These are phyloP conservation scores for Wickerhamiella sorbophila DNA, from an alignment of 805 yeast species.

Conservation along the genomic window DNA sequence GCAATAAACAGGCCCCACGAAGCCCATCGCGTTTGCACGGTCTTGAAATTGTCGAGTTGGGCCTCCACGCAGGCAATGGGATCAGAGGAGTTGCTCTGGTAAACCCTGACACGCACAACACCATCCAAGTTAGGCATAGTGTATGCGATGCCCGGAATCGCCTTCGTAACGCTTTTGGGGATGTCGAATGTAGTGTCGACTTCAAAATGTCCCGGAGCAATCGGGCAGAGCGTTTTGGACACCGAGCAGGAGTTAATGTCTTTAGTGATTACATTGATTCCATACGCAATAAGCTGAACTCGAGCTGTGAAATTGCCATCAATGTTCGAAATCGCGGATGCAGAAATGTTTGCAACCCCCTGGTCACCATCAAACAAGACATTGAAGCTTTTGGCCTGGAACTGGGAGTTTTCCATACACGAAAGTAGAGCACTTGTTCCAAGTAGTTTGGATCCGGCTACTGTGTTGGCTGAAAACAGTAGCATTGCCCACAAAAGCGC, in stretches of 20 bases:
- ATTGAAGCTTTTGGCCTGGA: conserved; percentile 72
- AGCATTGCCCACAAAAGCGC: conserved; percentile 43
- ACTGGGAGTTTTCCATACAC: conserved; percentile 80
- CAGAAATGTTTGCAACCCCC: conserved; percentile 45
- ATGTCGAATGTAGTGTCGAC: conserved; percentile 38
- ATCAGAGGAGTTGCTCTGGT: conserved; percentile 26
- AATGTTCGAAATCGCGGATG: conserved; percentile 68
- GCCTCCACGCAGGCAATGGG: conserved; percentile 90
- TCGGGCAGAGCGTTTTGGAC: conserved; percentile 56
- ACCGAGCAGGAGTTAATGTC: conserved; percentile 53
- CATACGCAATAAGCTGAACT: conserved; percentile 61
- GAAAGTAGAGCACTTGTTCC: conserved; percentile 61
- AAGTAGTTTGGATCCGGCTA: conserved; percentile 23
- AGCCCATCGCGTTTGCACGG: conserved; percentile 84
- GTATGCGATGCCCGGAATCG: conserved; percentile 73
- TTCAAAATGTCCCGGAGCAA: conserved; percentile 75
- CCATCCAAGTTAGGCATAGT: conserved; percentile 93
- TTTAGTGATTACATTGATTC: conserved; percentile 45
- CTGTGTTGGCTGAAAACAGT: conserved; percentile 8
- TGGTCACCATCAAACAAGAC: conserved; percentile 59
- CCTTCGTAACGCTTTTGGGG: conserved; percentile 26
- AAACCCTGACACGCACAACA: conserved; percentile 59
- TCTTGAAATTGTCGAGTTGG: conserved; percentile 68
- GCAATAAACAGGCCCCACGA: conserved; percentile 94
- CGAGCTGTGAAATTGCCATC: conserved; percentile 56